Conservation (phyloP, 768 basidiomycete genomes). For the Hericium coralloides region DNA sequence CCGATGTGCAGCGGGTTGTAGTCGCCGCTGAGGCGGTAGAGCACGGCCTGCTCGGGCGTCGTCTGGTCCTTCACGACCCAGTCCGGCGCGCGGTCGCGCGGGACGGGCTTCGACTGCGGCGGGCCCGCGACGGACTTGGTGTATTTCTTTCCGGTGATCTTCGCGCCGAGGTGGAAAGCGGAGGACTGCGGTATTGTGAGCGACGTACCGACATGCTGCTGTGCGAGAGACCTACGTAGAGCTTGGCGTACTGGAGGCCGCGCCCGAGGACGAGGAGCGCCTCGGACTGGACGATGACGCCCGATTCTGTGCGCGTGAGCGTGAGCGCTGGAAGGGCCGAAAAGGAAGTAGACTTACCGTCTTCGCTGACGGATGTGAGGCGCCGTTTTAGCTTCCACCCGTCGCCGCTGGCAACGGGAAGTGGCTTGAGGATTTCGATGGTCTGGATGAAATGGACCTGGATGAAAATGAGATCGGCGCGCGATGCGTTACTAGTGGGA, state of each 20-base stretch:
- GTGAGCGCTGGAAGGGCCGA: background rate
- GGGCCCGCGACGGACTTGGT: conserved; percentile 29
- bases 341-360: conserved; percentile 43
- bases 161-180: conserved; percentile 36
- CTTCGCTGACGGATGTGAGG: conserved; percentile 67
- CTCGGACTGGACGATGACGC: conserved; percentile 64
- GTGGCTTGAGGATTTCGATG: conserved; percentile 70
- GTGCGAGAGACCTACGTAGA: conserved; percentile 25
- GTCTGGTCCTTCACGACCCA: conserved; percentile 32
- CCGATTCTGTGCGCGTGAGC: conserved; percentile 42
- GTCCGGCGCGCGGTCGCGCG: conserved; percentile 31
- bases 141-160: conserved; percentile 29
- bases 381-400: conserved; percentile 71
- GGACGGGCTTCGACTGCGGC: conserved; percentile 26
- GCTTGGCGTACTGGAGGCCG: conserved; percentile 35
- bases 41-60: conserved; percentile 32
- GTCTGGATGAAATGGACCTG: conserved; percentile 76
- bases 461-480: background rate
- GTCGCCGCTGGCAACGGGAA: conserved; percentile 65
- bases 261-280: conserved; percentile 51
- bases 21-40: conserved; percentile 43
- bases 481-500: too few species aligned
- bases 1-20: conserved; percentile 45
- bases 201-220: background rate
- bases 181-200: conserved; percentile 20